Percentiles rank a stretch among this genome's conserved stretches.
Conservation (phyloP, 106 monocot genomes). For the Cymbidium sinense region DNA sequence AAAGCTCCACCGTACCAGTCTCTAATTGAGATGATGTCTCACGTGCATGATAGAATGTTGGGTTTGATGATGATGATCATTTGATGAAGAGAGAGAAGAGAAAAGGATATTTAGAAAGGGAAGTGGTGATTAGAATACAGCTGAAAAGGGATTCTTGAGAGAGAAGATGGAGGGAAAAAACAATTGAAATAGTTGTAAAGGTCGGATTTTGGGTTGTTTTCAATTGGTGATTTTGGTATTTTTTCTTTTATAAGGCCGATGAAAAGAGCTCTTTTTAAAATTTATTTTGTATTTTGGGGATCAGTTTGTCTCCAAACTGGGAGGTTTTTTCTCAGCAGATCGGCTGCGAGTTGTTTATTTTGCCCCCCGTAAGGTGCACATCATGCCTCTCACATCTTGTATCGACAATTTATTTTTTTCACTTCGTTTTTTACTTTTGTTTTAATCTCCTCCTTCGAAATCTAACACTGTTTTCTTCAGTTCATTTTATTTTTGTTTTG, state of each 20-base stretch:
- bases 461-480: background rate
- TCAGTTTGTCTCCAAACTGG: conserved; percentile 58
- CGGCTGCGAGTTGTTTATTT: conserved; percentile 46
- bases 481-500: background rate
- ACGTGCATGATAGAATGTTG: conserved; percentile 27
- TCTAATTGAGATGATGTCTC: conserved; percentile 13
- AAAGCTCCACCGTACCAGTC: conserved; percentile 7
- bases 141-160: conserved; percentile 9
- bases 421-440: background rate
- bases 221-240: background rate
- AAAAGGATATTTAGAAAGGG: conserved; percentile 11
- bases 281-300: conserved; percentile 59
- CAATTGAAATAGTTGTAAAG: background rate
- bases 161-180: background rate
- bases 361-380: conserved; percentile 36
- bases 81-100: conserved; percentile 20
- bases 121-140: background rate
- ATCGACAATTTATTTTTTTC: conserved; percentile 3
- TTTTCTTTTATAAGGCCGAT: conserved; percentile 2
- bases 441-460: background rate
- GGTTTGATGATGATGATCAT: conserved; percentile 18
- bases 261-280: conserved; percentile 19
- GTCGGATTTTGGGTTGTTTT: background rate
- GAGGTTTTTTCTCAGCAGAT: conserved; percentile 26
- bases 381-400: background rate